These are phyloP conservation scores for Microcos paniculata DNA, from an alignment of 345 rosid species.

Conservation along the genomic window DNA sequence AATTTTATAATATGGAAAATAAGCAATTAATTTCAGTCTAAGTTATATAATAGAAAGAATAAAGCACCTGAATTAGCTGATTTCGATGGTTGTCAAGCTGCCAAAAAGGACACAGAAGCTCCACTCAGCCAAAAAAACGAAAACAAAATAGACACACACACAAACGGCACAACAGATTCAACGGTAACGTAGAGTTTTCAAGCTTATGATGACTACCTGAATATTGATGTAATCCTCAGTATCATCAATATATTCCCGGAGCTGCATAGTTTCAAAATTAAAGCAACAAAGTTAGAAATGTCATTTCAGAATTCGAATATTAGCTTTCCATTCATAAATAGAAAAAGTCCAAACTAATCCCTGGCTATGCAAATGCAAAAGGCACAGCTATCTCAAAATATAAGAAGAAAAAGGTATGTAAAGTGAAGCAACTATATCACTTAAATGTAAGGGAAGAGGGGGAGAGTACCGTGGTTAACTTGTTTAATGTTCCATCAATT, in stretches of 20 bases:
- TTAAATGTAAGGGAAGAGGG: neutral
- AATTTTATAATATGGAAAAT: neutral
- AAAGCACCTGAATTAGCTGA: constrained; percentile 88
- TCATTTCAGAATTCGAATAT: neutral
- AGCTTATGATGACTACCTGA: constrained; percentile 48
- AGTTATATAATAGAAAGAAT: neutral
- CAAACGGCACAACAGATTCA: neutral
- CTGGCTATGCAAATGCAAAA: neutral
- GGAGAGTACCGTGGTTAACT: constrained; percentile 61
- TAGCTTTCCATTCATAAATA: neutral
- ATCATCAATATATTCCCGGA: constrained; percentile 95
- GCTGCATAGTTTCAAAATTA: constrained; percentile 49
- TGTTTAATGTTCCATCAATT: constrained; percentile 90
- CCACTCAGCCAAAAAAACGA: neutral
- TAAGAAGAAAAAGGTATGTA: neutral
- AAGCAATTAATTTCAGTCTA: neutral
- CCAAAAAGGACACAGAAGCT: constrained; percentile 15
- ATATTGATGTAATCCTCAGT: constrained; percentile 98
- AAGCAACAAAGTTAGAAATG: neutral
- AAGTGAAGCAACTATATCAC: neutral
- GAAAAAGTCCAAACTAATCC: neutral
- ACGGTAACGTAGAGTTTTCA: neutral
- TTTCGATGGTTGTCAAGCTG: constrained; percentile 99
- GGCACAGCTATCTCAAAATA: neutral
- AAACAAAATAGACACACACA: neutral